These are phyloP conservation scores for Knoxdaviesia proteae DNA, from an alignment of 2,329 filamentous ascomycete species.

Conservation along the genomic window DNA sequence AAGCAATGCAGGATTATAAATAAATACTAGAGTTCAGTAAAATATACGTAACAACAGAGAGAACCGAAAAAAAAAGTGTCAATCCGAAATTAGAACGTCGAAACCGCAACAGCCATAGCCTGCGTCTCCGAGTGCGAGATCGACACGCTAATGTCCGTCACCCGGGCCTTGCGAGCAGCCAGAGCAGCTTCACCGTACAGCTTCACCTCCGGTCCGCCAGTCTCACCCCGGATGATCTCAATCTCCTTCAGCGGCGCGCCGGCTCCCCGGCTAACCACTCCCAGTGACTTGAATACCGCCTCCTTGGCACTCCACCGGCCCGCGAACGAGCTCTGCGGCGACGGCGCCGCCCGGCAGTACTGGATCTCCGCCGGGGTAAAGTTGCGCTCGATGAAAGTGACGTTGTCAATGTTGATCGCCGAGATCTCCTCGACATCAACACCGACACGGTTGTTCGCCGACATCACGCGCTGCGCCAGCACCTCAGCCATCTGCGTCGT, in stretches of 20 bases:
- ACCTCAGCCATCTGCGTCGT: constrained; percentile 60
- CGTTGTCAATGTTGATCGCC: constrained; percentile 79
- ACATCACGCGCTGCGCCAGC: constrained; percentile 44
- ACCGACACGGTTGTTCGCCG: constrained; percentile 58
- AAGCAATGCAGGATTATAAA: background rate
- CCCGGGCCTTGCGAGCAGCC: constrained; percentile 67
- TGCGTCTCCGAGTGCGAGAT: constrained; percentile 92
- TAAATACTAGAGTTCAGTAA: background rate
- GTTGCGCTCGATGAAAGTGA: constrained; percentile 86
- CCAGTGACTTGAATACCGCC: constrained; percentile 93
- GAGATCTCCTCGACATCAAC: constrained; percentile 84
- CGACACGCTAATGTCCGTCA: constrained; percentile 77
- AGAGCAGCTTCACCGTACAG: constrained; percentile 68
- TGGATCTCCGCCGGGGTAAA: constrained; percentile 69
- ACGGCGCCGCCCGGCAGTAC: constrained; percentile 66
- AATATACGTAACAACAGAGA: too few relatives aligned
- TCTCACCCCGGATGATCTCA: constrained; percentile 66
- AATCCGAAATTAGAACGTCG: constrained; percentile 38
- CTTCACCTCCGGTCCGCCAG: constrained; percentile 68
- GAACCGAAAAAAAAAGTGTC: too few relatives aligned
- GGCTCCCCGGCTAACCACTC: constrained; percentile 67
- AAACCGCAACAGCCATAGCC: constrained; percentile 82
- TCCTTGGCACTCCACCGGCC: constrained; percentile 96
- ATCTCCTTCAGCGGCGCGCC: constrained; percentile 87
- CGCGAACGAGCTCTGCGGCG: constrained; percentile 75